A percentile compares a stretch with the other conserved stretches of the same genome.
These are phyloP conservation scores for Obba rivulosa DNA, from an alignment of 768 basidiomycete genomes.

Conservation along the genomic window DNA sequence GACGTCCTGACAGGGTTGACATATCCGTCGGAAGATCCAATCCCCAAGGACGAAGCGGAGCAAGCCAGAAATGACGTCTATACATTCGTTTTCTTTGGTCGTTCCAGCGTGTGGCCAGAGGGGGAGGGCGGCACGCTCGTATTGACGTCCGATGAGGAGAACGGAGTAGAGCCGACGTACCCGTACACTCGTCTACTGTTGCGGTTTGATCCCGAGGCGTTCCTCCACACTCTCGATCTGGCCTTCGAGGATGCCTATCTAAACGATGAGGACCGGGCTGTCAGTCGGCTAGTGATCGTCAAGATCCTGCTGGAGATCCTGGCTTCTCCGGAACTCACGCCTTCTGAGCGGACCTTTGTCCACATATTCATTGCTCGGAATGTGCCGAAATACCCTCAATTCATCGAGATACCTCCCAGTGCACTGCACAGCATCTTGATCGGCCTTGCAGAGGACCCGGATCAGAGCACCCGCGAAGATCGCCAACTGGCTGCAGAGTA, in stretches of 20 bases:
- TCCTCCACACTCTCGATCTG: constrained; percentile 89
- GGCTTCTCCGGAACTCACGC: constrained; percentile 45
- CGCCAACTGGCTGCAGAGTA: constrained; percentile 93
- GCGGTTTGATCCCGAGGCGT: constrained; percentile 87
- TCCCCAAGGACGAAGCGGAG: constrained; percentile 58
- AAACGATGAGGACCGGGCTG: constrained; percentile 62
- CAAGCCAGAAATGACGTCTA: constrained; percentile 74
- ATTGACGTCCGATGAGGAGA: constrained; percentile 70
- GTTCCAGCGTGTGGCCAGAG: constrained; percentile 72
- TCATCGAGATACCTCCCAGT: constrained; percentile 61
- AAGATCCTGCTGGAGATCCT: constrained; percentile 81
- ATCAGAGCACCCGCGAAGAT: constrained; percentile 81
- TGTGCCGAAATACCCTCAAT: constrained; percentile 93
- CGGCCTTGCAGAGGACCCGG: constrained; percentile 69
- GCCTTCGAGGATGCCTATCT: constrained; percentile 93
- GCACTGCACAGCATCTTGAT: constrained; percentile 72
- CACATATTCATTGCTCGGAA: constrained; percentile 97
- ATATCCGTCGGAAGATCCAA: constrained; percentile 78
- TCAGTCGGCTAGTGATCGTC: constrained; percentile 77
- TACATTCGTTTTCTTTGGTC: constrained; percentile 78
- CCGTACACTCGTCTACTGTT: constrained; percentile 84
- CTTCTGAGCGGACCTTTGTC: constrained; percentile 72
- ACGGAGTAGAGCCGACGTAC: constrained; percentile 76
- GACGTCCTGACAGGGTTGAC: constrained; percentile 75
- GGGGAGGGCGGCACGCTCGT: constrained; percentile 69